A percentile compares a stretch with the other conserved stretches of the same genome.
phyloP scores from a whole-genome alignment of 495 filamentous ascomycete species.

The Lasiosphaeria miniovina region DNA sequence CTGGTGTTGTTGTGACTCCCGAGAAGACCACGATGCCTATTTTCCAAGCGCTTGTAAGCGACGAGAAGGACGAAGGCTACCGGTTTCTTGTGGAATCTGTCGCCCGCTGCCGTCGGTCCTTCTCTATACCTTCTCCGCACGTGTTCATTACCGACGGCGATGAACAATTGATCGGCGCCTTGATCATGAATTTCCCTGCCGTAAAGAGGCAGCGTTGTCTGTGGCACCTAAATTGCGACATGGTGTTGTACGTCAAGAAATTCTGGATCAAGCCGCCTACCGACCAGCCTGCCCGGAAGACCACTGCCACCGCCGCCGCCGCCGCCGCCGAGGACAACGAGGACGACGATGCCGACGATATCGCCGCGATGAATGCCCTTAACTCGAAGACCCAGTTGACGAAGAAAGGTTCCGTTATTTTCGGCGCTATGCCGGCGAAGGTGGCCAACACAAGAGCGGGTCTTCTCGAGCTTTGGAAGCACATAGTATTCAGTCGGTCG shows the following conservation, averaged over 20 bases:
- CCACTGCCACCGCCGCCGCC: too few relatives aligned
- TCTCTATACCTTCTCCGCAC: not conserved
- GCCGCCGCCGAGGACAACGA: not conserved
- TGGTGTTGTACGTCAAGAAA: not conserved
- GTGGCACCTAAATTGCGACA: not conserved
- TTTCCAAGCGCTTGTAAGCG: not conserved
- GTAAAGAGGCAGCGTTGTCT: not conserved
- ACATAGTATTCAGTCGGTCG: not conserved
- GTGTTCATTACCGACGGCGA: not conserved
- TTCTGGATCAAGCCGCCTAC: too few relatives aligned
- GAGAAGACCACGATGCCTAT: not conserved
- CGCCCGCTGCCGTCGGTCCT: not conserved
- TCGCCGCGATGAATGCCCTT: not conserved
- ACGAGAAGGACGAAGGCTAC: not conserved
- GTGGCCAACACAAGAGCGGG: not conserved
- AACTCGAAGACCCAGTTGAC: not conserved
- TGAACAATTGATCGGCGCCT: not conserved
- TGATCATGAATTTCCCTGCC: not conserved
- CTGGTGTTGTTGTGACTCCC: not conserved
- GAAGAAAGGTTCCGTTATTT: not conserved
- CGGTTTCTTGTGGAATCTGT: not conserved
- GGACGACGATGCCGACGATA: not conserved
- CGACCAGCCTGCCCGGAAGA: too few relatives aligned
- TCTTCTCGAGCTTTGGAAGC: not conserved
- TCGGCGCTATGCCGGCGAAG: not conserved